Base-by-base conservation (phyloP, 2,329 filamentous ascomycete species). In the Conoideocrella luteorostrata region DNA sequence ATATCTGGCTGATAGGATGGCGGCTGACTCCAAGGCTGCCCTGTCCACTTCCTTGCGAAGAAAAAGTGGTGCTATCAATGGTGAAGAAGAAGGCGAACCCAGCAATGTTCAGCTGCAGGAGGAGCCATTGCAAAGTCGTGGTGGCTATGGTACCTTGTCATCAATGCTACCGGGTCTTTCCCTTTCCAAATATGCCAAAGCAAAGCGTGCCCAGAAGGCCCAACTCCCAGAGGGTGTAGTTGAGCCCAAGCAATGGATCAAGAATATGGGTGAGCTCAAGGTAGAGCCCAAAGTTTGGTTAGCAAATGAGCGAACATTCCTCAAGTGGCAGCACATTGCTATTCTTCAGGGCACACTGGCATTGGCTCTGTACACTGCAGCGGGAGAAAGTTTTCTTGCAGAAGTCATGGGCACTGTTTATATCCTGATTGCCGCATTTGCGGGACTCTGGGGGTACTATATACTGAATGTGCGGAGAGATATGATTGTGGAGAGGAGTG, bases 211-310 rank as follows among this genome's bases (percentile, higher is more conserved):
- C 36, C 63, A 72, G 54, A 63, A 65, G 22, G 67, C 69, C 22
- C 67, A 74, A 41, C 72, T 97, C 3, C 93, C 93, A 1, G 86
- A 89, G 21, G 93, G 93, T 24, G 88, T 98, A n/a, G 78, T 78
- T 18, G 82, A 94, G 59, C 93, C 93, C 2, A 80, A 77, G 7
- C 75, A 81, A 52, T 94, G 91, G 82, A 87, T 98, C 72, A 98
- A 98, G 71, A 94, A 98, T 65, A 78, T 85, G 26, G 91, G 93
- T 3, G 86, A 89, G 28, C 77, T 97, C 51, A 86, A 89, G 60
- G 88, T 98, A 45, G 93, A 98, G 69, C 89, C 88, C 49, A 98
- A 98, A 67, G 91, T 98, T 23, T 98, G 93, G 91, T 82, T 98
- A 45, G 93, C 93, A 43, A 98, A 98, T 65, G 91, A 98, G 68